These are phyloP conservation scores for Aphanoascus verrucosus DNA, from an alignment of 2,329 filamentous ascomycete genomes.

Conservation along the genomic window DNA sequence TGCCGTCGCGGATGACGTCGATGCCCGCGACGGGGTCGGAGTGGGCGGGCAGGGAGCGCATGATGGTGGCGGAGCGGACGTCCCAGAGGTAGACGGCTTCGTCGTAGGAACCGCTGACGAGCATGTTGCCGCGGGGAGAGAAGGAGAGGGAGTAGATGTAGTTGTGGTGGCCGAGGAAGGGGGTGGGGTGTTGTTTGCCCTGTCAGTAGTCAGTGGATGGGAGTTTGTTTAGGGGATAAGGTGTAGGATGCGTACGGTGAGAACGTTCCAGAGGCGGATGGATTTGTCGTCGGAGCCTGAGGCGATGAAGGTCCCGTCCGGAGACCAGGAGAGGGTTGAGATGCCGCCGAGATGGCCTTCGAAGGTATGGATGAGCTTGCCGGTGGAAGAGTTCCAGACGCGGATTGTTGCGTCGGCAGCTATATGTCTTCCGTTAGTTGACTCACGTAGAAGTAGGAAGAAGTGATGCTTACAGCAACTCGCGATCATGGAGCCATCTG, in stretches of 20 bases:
- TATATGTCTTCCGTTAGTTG: conserved; percentile 24
- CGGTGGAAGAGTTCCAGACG: conserved; percentile 74
- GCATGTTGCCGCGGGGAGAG: conserved; percentile 94
- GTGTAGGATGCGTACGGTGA: conserved; percentile 33
- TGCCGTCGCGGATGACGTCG: conserved; percentile 86
- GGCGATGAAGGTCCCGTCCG: conserved; percentile 75
- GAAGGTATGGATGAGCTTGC: conserved; percentile 72
- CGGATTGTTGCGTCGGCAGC: conserved; percentile 82
- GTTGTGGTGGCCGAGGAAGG: conserved; percentile 80
- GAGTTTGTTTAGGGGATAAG: not conserved
- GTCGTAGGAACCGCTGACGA: conserved; percentile 90
- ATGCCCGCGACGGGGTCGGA: conserved; percentile 90
- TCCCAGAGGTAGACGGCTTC: conserved; percentile 98
- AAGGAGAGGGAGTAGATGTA: conserved; percentile 93
- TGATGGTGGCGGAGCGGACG: conserved; percentile 71
- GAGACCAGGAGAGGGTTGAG: conserved; percentile 87
- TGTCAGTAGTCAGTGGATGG: conserved; percentile 15
- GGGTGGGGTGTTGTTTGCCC: conserved; percentile 48
- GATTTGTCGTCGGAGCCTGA: conserved; percentile 93
- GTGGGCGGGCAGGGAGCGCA: conserved; percentile 86
- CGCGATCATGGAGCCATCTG: conserved; percentile 80
- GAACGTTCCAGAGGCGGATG: conserved; percentile 78
- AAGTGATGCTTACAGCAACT: conserved; percentile 52
- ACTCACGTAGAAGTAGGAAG: not conserved
- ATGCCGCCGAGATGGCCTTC: conserved; percentile 90